These are phyloP conservation scores for Batkoa obscura DNA, from an alignment of 371 early-diverging fungal species.

Conservation along the genomic window DNA sequence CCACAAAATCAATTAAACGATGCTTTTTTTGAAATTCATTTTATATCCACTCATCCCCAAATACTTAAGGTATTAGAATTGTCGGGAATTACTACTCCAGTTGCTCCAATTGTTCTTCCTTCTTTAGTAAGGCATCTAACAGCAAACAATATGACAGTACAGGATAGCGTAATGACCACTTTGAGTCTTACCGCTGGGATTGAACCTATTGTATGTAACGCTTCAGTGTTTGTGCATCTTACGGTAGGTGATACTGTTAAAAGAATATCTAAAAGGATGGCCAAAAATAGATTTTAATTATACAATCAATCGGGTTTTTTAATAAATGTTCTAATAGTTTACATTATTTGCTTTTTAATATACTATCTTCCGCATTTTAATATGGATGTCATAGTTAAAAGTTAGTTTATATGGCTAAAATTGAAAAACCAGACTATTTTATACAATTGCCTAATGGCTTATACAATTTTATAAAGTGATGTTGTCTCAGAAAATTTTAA, in stretches of 20 bases:
- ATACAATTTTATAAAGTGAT: no score
- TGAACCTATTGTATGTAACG: neutral
- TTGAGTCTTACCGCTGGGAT: neutral
- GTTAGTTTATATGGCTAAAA: no score
- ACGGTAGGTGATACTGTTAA: slow-evolving; percentile 3
- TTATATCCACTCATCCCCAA: slow-evolving; percentile 12
- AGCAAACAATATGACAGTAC: neutral
- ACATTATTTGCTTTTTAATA: no score
- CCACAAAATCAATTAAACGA: no score
- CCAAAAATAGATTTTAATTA: no score
- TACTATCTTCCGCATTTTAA: no score
- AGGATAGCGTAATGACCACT: neutral
- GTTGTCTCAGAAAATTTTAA: no score
- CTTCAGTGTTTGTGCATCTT: neutral
- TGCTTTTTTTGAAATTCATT: slow-evolving; percentile 14
- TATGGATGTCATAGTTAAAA: no score
- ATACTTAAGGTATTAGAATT: slow-evolving; percentile 13
- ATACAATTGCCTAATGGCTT: no score
- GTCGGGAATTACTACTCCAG: slow-evolving; percentile 18
- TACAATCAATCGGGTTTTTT: no score
- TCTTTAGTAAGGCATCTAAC: slow-evolving; percentile 8
- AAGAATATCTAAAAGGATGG: neutral
- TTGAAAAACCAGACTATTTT: no score
- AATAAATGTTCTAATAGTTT: no score
- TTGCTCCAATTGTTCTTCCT: slow-evolving; percentile 11